These are phyloP conservation scores for Calonectria multiphialidica DNA, from an alignment of 2,329 filamentous ascomycete genomes.

Conservation along the genomic window DNA sequence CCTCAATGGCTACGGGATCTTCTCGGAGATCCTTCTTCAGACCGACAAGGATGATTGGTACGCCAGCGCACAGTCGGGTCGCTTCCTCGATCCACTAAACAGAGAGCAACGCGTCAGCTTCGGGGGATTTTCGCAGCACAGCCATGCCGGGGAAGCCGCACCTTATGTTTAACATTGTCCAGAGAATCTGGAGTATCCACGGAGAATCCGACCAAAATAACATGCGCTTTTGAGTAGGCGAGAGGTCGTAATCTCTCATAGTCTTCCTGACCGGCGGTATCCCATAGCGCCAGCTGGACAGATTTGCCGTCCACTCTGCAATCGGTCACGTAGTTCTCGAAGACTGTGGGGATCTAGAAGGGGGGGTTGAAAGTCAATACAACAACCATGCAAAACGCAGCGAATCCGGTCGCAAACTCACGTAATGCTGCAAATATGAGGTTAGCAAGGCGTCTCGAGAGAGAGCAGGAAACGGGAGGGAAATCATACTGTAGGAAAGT, in stretches of 20 bases:
- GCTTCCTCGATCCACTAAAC: constrained; percentile 96
- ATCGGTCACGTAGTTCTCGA: constrained; percentile 99
- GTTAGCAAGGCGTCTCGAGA: constrained; percentile 40
- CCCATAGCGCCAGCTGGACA: constrained; percentile 98
- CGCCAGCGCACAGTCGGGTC: constrained; percentile 87
- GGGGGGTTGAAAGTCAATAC: constrained; percentile 35
- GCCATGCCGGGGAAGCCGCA: constrained; percentile 51
- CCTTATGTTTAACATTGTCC: constrained; percentile 98
- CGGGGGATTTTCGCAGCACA: constrained; percentile 17
- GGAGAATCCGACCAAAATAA: constrained; percentile 95
- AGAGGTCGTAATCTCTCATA: constrained; percentile 95
- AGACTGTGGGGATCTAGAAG: constrained; percentile 86
- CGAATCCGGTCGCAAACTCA: constrained; percentile 51
- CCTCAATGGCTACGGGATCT: constrained; percentile 93
- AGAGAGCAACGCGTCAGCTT: constrained; percentile 38
- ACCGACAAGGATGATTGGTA: constrained; percentile 95
- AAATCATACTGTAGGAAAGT: constrained; percentile 91
- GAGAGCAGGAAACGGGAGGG: constrained; percentile 8
- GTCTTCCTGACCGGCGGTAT: constrained; percentile 99
- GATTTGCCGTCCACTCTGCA: constrained; percentile 98
- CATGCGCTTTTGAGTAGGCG: constrained; percentile 96
- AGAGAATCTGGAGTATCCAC: constrained; percentile 96
- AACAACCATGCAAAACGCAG: constrained; percentile 10
- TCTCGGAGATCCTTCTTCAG: constrained; percentile 97
- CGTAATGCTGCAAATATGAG: constrained; percentile 64